These are phyloP conservation scores for Babesia ovis DNA, from an alignment of 169 alveolate species.

Conservation along the genomic window DNA sequence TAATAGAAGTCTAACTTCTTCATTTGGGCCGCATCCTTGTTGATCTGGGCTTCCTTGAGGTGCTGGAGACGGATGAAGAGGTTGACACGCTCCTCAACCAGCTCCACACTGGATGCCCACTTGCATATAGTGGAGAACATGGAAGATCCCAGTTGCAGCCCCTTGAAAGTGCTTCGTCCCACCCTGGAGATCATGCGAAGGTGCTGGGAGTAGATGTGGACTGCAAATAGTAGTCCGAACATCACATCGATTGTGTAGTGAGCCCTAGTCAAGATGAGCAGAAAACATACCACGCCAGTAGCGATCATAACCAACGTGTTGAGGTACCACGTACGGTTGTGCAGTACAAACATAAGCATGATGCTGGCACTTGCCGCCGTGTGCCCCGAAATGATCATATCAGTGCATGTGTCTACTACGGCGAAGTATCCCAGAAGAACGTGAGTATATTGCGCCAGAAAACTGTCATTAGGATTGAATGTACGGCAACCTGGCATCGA, in stretches of 20 bases:
- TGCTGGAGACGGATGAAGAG: constrained; percentile 25
- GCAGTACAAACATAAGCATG: constrained; percentile 37
- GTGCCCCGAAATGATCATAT: constrained; percentile 79
- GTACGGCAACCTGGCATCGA: constrained; percentile 62
- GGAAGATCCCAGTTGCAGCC: not conserved
- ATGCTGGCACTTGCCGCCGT: constrained; percentile 62
- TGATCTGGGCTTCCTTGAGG: not conserved
- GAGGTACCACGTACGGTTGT: constrained; percentile 50
- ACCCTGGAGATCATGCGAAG: constrained; percentile 9
- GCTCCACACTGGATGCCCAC: constrained; percentile 6
- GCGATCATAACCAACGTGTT: constrained; percentile 26
- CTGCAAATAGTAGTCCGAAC: constrained; percentile 68
- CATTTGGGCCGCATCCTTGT: constrained; percentile 1
- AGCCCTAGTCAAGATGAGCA: constrained; percentile 59
- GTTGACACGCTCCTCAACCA: constrained; percentile 34
- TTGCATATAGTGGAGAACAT: not conserved
- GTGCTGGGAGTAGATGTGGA: constrained; percentile 30
- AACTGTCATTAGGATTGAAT: constrained; percentile 7
- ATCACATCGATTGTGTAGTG: constrained; percentile 79
- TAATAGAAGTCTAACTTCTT: constrained; percentile 8
- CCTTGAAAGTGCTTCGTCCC: not conserved
- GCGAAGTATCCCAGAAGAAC: constrained; percentile 59
- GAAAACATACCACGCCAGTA: constrained; percentile 6
- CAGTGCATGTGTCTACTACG: constrained; percentile 72
- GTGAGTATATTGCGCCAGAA: constrained; percentile 11